phyloP scores from a whole-genome alignment of 2,329 filamentous ascomycete genomes.

The Calonectria henricotiae region DNA sequence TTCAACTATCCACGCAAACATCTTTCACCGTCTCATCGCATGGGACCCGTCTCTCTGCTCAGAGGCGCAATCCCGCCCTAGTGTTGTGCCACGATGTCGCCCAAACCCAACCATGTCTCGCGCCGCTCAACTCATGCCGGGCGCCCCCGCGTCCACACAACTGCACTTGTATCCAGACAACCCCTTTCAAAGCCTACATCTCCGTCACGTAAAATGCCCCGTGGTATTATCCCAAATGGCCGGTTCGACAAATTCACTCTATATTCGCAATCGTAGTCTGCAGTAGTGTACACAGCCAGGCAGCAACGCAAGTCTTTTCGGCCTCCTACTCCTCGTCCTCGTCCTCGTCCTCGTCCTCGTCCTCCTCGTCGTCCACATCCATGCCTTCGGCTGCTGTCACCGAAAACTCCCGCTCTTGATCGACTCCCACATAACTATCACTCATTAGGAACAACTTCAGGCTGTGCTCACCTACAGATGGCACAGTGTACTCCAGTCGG shows the following conservation, averaged over 20 bases:
- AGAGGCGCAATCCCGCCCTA: constrained; percentile 22
- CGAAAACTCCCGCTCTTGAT: constrained; percentile 93
- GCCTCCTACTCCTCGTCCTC: constrained; percentile 54
- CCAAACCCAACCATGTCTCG: constrained; percentile 43
- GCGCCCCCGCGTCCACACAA: constrained; percentile 54
- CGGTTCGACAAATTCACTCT: constrained; percentile 50
- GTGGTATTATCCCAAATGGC: constrained; percentile 42
- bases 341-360: constrained; percentile 74
- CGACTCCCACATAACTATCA: constrained; percentile 96
- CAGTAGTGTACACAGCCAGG: constrained; percentile 55
- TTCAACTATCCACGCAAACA: neutral
- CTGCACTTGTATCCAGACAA: constrained; percentile 54
- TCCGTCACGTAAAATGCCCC: constrained; percentile 42
- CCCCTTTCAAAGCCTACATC: constrained; percentile 50
- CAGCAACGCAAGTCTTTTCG: constrained; percentile 39
- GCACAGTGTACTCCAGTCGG: constrained; percentile 90
- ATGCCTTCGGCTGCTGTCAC: constrained; percentile 91
- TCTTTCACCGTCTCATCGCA: neutral
- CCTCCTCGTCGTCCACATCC: constrained; percentile 90
- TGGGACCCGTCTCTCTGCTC: neutral
- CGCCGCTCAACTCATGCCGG: constrained; percentile 52
- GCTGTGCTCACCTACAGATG: constrained; percentile 86
- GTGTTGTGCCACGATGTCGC: constrained; percentile 39
- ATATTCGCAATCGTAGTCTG: constrained; percentile 53
- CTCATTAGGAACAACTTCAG: constrained; percentile 96